Percentiles rank a stretch among this genome's conserved stretches.
Evolutionary conservation across 805 yeast species (phyloP).

Genomic region (Kuraishia floccosa): DNA sequence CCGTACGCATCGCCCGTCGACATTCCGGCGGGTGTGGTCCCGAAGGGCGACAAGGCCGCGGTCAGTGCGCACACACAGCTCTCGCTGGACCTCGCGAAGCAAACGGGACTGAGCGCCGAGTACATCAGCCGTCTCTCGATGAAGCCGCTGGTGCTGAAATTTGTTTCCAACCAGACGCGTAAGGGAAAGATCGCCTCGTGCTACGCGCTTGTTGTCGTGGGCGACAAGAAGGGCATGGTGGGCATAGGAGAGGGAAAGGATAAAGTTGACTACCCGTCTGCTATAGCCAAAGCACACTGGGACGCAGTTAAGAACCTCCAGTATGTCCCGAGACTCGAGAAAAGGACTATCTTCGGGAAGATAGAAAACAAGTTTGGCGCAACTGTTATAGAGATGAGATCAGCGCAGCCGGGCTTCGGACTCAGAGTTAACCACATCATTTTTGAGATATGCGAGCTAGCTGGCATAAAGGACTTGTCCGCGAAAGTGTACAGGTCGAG

Average conservation of each 20-base stretch:
- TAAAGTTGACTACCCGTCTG: slow-evolving; percentile 60
- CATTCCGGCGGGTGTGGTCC: slow-evolving; percentile 5
- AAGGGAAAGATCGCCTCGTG: slow-evolving; percentile 82
- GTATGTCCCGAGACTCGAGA: slow-evolving; percentile 77
- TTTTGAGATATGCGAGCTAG: slow-evolving; percentile 83
- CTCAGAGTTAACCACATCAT: slow-evolving; percentile 84
- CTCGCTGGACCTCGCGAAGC: slow-evolving; percentile 42
- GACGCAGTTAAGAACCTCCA: slow-evolving; percentile 81
- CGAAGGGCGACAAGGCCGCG: slow-evolving; percentile 1
- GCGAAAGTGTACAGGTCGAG: slow-evolving; percentile 89
- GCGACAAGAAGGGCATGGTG: slow-evolving; percentile 87
- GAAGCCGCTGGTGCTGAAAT: slow-evolving; percentile 60
- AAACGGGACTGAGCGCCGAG: slow-evolving; percentile 55
- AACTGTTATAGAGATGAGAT: slow-evolving; percentile 65
- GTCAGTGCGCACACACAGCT: slow-evolving; percentile 14
- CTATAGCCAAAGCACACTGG: slow-evolving; percentile 82
- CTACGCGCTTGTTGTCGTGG: slow-evolving; percentile 81
- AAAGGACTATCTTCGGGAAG: slow-evolving; percentile 83
- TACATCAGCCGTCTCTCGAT: slow-evolving; percentile 52
- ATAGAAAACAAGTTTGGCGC: slow-evolving; percentile 81
- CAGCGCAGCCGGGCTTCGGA: slow-evolving; percentile 92
- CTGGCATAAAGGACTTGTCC: slow-evolving; percentile 87
- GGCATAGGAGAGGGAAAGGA: slow-evolving; percentile 96
- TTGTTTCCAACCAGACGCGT: slow-evolving; percentile 84
- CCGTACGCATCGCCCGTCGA: slow-evolving; percentile 5